Evolutionary conservation across 345 rosid species (phyloP).

Genomic region (Brassica juncea): DNA sequence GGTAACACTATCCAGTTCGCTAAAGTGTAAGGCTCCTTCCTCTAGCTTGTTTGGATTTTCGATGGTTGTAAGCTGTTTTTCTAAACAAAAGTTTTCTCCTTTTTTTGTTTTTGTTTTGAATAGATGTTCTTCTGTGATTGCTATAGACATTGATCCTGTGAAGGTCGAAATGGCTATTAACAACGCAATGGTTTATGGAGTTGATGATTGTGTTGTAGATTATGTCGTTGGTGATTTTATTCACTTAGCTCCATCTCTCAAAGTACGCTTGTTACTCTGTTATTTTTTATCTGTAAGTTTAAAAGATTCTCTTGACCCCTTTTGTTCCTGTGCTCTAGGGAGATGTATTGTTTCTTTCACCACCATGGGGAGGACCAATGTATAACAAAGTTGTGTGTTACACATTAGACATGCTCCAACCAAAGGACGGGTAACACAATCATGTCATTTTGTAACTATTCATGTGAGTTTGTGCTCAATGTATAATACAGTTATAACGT

Average conservation of each 20-base stretch:
- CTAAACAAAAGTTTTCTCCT: not conserved
- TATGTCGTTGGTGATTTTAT: not conserved
- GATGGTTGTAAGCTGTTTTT: not conserved
- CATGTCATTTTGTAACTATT: conserved; percentile 24
- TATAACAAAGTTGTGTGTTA: conserved; percentile 42
- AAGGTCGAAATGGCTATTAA: not conserved
- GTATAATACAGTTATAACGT: not conserved
- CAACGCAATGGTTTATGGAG: not conserved
- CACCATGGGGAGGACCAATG: conserved; percentile 60
- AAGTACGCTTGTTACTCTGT: not conserved
- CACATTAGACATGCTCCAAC: conserved; percentile 48
- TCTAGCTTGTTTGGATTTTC: not conserved
- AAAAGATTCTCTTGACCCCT: not conserved
- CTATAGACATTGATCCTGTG: not conserved
- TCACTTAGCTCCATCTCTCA: not conserved
- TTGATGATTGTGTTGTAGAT: not conserved
- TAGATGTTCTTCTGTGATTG: not conserved
- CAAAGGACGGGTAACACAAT: conserved; percentile 39
- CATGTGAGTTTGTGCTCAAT: not conserved
- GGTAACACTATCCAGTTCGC: conserved; percentile 63
- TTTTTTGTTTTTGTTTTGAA: not conserved
- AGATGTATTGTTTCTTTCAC: conserved; percentile 51
- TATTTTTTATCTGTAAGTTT: not conserved
- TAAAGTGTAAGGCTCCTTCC: conserved; percentile 22
- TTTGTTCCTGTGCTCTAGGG: conserved; percentile 35